phyloP scores from a whole-genome alignment of 2,329 filamentous ascomycete genomes.

The Penicillium sp. region DNA sequence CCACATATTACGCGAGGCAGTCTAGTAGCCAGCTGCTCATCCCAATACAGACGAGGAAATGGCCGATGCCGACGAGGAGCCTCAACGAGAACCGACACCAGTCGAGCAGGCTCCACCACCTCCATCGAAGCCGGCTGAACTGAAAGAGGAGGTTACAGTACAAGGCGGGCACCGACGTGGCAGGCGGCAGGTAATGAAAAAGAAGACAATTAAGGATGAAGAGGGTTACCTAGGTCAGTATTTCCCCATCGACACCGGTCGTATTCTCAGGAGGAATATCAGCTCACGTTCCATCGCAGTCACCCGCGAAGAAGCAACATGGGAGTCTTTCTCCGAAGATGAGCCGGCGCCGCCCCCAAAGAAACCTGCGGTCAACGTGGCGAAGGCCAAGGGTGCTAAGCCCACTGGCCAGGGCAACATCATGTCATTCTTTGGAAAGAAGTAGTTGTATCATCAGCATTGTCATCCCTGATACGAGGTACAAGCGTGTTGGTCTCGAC shows the following conservation, averaged over 20 bases:
- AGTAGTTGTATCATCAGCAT: constrained; percentile 38
- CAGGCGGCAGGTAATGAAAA: constrained; percentile 75
- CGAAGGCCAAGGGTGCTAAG: constrained; percentile 56
- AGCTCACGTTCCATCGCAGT: constrained; percentile 49
- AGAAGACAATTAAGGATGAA: constrained; percentile 78
- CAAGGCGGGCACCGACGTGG: constrained; percentile 66
- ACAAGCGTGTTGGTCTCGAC: no score
- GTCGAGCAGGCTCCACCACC: constrained; percentile 27
- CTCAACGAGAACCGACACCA: constrained; percentile 34
- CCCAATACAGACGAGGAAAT: constrained; percentile 49
- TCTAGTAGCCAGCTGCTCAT: constrained; percentile 21
- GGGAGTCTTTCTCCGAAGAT: constrained; percentile 93
- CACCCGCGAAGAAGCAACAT: constrained; percentile 73
- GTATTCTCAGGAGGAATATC: not conserved
- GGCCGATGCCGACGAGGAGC: constrained; percentile 47
- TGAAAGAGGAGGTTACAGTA: constrained; percentile 47
- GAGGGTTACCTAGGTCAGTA: constrained; percentile 78
- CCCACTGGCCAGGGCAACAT: constrained; percentile 62
- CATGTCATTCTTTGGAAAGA: constrained; percentile 89
- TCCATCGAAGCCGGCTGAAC: constrained; percentile 42
- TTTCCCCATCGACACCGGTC: not conserved
- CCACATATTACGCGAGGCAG: constrained; percentile 28
- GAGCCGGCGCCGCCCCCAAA: constrained; percentile 54
- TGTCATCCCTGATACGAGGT: not conserved
- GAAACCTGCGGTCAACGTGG: constrained; percentile 38